These are phyloP conservation scores for Parmelia sp. DNA, from an alignment of 495 filamentous ascomycete species.

Conservation along the genomic window DNA sequence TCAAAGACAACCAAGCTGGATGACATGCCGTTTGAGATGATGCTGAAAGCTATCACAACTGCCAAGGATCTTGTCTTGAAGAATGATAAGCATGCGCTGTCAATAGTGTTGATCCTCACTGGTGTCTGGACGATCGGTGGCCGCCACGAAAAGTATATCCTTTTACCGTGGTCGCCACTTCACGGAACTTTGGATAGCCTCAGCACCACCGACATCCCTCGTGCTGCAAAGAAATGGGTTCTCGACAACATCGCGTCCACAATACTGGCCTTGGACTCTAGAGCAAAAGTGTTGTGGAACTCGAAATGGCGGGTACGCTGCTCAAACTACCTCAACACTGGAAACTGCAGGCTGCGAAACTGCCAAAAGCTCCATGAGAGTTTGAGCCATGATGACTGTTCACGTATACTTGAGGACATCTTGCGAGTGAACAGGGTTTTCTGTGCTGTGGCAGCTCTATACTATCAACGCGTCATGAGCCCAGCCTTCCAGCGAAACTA, in stretches of 20 bases:
- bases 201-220: background rate
- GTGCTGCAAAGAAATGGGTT: background rate
- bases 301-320: constrained; percentile 3
- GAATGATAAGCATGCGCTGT: background rate
- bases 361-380: background rate
- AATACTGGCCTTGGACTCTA: background rate
- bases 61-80: constrained; percentile 22
- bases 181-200: too few species aligned
- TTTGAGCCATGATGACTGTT: background rate
- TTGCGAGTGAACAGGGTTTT: constrained; percentile 18
- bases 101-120: background rate
- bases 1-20: background rate
- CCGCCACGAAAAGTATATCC: background rate
- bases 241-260: background rate
- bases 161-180: constrained; percentile 9
- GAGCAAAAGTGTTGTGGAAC: background rate
- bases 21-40: constrained; percentile 19
- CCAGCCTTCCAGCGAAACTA: constrained; percentile 13
- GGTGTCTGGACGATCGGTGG: constrained; percentile 1
- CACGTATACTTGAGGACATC: constrained; percentile 15
- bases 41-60: constrained; percentile 30
- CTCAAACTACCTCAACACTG: background rate
- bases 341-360: background rate
- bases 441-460: constrained; percentile 17
- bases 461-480: constrained; percentile 15